Percentiles rank a stretch among this genome's conserved stretches.
These are phyloP conservation scores for Plectosphaerella plurivora DNA, from an alignment of 2,329 filamentous ascomycete species.

Conservation along the genomic window DNA sequence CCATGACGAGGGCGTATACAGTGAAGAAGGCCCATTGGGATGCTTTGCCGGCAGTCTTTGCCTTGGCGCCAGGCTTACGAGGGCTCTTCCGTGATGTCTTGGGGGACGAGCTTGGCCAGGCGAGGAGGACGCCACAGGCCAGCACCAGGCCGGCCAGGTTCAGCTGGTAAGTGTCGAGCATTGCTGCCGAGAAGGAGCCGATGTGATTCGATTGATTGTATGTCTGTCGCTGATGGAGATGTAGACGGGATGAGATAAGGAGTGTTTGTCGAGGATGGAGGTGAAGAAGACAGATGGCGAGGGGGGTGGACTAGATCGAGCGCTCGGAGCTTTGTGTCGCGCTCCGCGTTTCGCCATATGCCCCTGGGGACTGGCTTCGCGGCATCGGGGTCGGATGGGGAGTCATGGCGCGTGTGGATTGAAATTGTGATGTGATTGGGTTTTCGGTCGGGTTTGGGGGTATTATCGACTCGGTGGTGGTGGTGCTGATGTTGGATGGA, in stretches of 20 bases:
- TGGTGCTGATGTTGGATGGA: neutral
- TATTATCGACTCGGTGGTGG: no score
- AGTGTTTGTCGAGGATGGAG: neutral
- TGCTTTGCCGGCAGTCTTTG: slow-evolving; percentile 2
- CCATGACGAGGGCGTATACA: slow-evolving; percentile 45
- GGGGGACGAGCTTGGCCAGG: slow-evolving; percentile 9
- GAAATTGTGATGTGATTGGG: neutral
- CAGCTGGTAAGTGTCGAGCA: slow-evolving; percentile 26
- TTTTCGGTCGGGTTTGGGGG: no score
- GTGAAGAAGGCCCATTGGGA: slow-evolving; percentile 28
- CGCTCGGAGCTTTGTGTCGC: neutral
- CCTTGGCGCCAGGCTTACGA: neutral
- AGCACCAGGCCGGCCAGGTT: slow-evolving; percentile 26
- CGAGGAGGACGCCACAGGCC: slow-evolving; percentile 21
- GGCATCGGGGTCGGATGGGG: neutral
- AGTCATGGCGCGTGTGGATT: neutral
- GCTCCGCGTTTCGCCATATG: neutral
- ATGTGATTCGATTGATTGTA: neutral
- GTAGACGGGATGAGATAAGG: neutral
- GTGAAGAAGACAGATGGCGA: neutral
- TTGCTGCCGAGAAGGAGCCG: neutral
- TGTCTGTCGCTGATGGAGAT: neutral
- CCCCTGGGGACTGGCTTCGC: neutral
- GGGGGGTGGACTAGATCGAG: neutral
- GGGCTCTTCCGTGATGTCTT: neutral